Evolutionary conservation across 441 rosid genomes (phyloP).

Genomic region (Sinapis alba): DNA sequence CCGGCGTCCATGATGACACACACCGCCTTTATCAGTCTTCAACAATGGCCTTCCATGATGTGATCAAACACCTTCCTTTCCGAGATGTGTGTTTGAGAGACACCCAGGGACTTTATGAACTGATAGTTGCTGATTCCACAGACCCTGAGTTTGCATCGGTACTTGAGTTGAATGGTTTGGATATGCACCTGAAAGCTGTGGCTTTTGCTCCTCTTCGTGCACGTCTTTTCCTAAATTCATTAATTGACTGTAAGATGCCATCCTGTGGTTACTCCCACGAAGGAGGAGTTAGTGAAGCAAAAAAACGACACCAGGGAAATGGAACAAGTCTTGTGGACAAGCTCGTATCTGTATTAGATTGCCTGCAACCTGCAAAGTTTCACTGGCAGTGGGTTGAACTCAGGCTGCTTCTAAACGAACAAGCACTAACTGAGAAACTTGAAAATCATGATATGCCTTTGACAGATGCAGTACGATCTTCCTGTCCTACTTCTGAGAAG

Average conservation of each 20-base stretch:
- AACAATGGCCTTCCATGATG: conserved; percentile 76
- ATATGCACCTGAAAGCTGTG: conserved; percentile 65
- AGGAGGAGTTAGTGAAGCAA: conserved; percentile 58
- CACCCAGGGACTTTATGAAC: conserved; percentile 81
- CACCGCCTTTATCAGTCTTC: conserved; percentile 79
- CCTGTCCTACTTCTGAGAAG: conserved; percentile 73
- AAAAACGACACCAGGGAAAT: conserved; percentile 55
- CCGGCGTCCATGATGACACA: conserved; percentile 68
- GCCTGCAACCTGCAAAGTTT: conserved; percentile 96
- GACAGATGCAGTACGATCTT: conserved; percentile 76
- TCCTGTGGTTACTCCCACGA: conserved; percentile 53
- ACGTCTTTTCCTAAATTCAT: conserved; percentile 84
- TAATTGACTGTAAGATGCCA: conserved; percentile 85
- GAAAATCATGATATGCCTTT: conserved; percentile 73
- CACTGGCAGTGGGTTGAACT: conserved; percentile 99
- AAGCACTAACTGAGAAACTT: conserved; percentile 85
- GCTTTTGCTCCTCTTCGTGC: conserved; percentile 94
- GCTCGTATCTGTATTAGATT: conserved; percentile 79
- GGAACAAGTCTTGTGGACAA: conserved; percentile 80
- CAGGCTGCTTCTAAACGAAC: conserved; percentile 96
- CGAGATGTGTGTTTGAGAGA: conserved; percentile 96
- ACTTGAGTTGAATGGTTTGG: conserved; percentile 73
- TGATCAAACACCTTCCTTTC: conserved; percentile 81
- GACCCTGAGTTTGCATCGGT: conserved; percentile 89
- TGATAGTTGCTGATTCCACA: conserved; percentile 76